These are phyloP conservation scores for Cochlearia excelsa DNA, from an alignment of 345 rosid species.

Conservation along the genomic window DNA sequence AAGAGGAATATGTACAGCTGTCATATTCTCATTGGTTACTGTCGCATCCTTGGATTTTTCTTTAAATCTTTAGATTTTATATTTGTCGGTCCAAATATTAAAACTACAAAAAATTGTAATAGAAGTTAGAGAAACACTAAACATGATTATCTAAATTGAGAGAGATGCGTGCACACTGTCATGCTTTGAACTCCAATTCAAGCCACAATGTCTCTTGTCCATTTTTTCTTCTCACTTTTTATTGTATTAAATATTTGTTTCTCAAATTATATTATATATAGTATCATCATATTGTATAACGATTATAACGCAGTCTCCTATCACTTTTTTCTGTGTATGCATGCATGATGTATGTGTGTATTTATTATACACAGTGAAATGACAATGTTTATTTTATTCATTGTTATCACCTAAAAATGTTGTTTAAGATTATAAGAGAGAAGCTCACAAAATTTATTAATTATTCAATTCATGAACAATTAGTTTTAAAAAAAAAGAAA, in stretches of 20 bases:
- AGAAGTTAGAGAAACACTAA: constrained; percentile 6
- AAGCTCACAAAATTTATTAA: too few relatives aligned
- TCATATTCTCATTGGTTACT: constrained; percentile 17
- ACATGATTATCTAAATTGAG: neutral
- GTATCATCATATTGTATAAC: too few relatives aligned
- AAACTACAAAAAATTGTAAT: constrained; percentile 12
- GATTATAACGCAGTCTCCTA: neutral
- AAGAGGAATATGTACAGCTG: constrained; percentile 11
- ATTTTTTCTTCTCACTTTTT: neutral
- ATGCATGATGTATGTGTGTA: neutral
- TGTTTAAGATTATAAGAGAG: neutral
- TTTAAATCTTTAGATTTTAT: neutral
- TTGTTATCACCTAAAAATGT: constrained; percentile 11
- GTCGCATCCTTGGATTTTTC: constrained; percentile 12
- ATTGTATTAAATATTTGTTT: too few relatives aligned
- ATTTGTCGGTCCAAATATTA: constrained; percentile 1
- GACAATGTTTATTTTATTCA: neutral
- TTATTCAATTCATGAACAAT: too few relatives aligned
- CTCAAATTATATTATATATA: too few relatives aligned
- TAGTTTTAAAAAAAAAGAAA: too few relatives aligned
- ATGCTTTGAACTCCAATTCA: constrained; percentile 22
- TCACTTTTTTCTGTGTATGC: neutral
- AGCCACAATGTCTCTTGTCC: constrained; percentile 22
- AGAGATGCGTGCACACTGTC: constrained; percentile 26
- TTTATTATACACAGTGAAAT: neutral